Evolutionary conservation across 139 green algal species (phyloP).

Genomic region (Micromonas commoda): DNA sequence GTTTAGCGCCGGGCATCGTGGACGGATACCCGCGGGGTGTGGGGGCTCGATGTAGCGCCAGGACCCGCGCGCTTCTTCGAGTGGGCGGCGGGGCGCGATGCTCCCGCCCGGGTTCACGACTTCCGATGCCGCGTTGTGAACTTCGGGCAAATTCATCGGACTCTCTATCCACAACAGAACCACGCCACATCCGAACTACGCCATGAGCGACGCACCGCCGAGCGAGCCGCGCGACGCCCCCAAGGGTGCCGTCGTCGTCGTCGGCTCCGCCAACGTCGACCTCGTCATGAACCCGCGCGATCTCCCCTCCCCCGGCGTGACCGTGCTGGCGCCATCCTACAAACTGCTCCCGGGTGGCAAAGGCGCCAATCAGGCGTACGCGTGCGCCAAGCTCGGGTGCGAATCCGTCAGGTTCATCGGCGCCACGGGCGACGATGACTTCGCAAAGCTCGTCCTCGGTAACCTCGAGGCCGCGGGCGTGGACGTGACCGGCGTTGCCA

Average conservation of each 20-base stretch:
- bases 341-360: conserved; percentile 3
- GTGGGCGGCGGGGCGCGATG: too few species aligned
- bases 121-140: too few species aligned
- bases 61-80: too few species aligned
- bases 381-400: not conserved
- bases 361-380: conserved; percentile 15
- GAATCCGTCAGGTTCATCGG: not conserved
- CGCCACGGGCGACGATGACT: not conserved
- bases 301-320: conserved; percentile 8
- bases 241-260: not conserved
- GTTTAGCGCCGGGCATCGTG: too few species aligned
- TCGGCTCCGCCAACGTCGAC: conserved; percentile 16
- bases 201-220: too few species aligned
- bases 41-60: too few species aligned
- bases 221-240: too few species aligned
- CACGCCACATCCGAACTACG: too few species aligned
- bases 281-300: not conserved
- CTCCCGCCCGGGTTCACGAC: too few species aligned
- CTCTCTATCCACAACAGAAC: too few species aligned
- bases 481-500: not conserved
- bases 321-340: not conserved
- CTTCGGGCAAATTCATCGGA: too few species aligned
- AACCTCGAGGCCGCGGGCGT: not conserved
- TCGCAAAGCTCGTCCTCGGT: not conserved
- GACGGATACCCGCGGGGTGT: too few species aligned